Conservation (phyloP, 352 stramenopile genomes). For the Pythium diclinum region DNA sequence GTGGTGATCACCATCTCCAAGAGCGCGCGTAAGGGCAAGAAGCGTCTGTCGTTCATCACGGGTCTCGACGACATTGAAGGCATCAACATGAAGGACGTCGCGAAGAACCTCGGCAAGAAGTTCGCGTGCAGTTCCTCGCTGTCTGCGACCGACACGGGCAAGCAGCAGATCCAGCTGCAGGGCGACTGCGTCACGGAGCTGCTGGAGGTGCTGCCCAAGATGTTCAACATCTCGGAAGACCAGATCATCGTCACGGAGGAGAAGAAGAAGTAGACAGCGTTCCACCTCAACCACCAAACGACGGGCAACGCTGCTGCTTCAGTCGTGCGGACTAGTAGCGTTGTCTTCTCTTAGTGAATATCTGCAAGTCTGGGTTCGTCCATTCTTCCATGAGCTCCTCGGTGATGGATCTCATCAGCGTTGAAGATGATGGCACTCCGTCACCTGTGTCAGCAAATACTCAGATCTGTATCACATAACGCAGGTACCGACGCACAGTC, state of each 20-base stretch:
- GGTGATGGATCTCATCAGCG: neutral
- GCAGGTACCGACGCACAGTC: neutral
- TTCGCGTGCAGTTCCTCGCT: conserved; percentile 83
- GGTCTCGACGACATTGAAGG: conserved; percentile 78
- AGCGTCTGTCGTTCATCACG: conserved; percentile 79
- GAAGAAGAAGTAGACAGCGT: conserved; percentile 34
- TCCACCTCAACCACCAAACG: neutral
- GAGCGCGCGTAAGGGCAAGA: conserved; percentile 72
- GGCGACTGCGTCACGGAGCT: conserved; percentile 76
- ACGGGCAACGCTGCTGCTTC: neutral
- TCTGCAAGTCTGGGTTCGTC: neutral
- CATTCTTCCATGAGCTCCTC: neutral
- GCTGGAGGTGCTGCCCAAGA: conserved; percentile 67
- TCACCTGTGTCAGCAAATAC: neutral
- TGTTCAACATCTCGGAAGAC: conserved; percentile 74
- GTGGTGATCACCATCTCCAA: conserved; percentile 65
- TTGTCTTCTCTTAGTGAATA: neutral
- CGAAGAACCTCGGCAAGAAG: conserved; percentile 76
- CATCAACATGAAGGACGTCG: conserved; percentile 81
- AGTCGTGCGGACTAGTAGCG: neutral
- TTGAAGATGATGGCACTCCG: neutral
- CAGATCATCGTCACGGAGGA: conserved; percentile 74
- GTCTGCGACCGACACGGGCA: conserved; percentile 67
- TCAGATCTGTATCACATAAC: neutral
- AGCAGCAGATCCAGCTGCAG: conserved; percentile 82